Conservation (phyloP, 768 basidiomycete species). For the Pseudohyphozyma bogoriensis region DNA sequence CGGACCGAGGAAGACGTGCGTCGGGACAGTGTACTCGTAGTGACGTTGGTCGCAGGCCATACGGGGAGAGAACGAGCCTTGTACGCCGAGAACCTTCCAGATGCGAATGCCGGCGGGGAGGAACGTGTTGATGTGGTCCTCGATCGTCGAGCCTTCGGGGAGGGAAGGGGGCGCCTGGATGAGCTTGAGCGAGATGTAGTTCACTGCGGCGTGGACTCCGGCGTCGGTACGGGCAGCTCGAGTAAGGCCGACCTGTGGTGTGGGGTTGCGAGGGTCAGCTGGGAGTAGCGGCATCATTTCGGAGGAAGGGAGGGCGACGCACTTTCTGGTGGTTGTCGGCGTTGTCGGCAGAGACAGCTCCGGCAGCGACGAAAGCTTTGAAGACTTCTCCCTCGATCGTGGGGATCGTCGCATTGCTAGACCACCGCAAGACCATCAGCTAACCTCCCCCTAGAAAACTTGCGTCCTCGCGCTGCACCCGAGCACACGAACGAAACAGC, state of each 20-base stretch:
- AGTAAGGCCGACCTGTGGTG: conserved; percentile 59
- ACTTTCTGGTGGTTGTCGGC: conserved; percentile 83
- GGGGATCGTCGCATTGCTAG: conserved; percentile 58
- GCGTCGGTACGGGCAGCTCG: conserved; percentile 93
- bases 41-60: conserved; percentile 80
- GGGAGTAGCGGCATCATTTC: too few species aligned
- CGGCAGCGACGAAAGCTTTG: conserved; percentile 72
- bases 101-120: conserved; percentile 84
- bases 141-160: conserved; percentile 60
- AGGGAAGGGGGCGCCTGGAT: conserved; percentile 42
- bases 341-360: conserved; percentile 91
- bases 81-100: conserved; percentile 68
- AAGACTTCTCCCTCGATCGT: conserved; percentile 91
- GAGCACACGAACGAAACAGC: neutral
- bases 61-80: conserved; percentile 42
- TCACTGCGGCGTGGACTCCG: conserved; percentile 93
- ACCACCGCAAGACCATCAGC: neutral
- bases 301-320: conserved; percentile 5
- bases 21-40: conserved; percentile 94
- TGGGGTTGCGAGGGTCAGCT: neutral
- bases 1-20: conserved; percentile 83
- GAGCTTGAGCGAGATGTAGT: conserved; percentile 56
- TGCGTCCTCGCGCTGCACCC: neutral
- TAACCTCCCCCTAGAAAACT: neutral
- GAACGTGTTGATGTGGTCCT: conserved; percentile 65